Evolutionary conservation across 1,284 basidiomycete genomes (phyloP), one percentile per base, ranked within the genome.

Genomic region (Leccinum proliferum): DNA sequence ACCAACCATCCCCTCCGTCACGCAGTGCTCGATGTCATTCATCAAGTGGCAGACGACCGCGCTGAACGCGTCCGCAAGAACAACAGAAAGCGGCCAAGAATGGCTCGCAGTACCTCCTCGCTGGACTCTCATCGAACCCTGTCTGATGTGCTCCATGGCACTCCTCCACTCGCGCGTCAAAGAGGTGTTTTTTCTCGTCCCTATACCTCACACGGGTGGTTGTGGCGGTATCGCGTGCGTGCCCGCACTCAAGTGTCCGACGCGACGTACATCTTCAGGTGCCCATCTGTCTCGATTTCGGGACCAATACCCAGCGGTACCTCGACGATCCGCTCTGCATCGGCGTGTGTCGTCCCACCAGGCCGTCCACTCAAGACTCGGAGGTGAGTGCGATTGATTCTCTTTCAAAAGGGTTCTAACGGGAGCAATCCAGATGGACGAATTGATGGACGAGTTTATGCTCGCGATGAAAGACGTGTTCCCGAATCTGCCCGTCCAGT

Each of bases 111-210:
- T 98, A 97, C 75, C 87, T 97, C 37, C 46, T 25, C 25, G 97
- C 93, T 0, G 85, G 86, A 0, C 81, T 88, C 32, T 97, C 77
- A 84, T 87, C 58, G 95, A 98, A 69, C 95, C 96, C 3, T 98
- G 96, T 69, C 83, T 97, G 62, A 94, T 97, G 91, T 98, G 96
- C 73, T 85, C 87, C 67, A 98, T 98, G 96, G 93, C 94, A 2
- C 77, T 98, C 18, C 76, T 96, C 8, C 96, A 98, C 76, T 94
- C 92, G 2, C 84, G 96, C 21, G 93, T 96, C 60, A 88, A 90
- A 67, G 89, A 94, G 67, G 83, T 96, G 5, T 76, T 92, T 64
- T 95, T 88, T 70, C 71, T 95, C 25, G 72, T 84, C 41, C 84
- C 90, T 0, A 90, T 89, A 89, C 69, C 80, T 37, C 73, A 81